Conservation (phyloP, 78 protist genomes). For the Isochrysis galbana region DNA sequence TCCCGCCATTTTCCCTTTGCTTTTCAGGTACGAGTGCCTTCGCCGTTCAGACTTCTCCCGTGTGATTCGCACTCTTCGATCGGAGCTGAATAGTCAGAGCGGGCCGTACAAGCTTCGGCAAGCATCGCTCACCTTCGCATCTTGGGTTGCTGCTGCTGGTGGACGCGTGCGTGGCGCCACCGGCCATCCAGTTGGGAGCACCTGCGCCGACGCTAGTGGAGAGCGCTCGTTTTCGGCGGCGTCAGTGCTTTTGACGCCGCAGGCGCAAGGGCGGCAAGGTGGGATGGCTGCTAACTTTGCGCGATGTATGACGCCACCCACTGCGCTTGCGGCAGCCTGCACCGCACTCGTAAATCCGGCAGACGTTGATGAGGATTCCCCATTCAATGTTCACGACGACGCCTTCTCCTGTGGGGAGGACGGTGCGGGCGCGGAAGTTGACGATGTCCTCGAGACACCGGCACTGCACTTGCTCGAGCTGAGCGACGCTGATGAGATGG, state of each 20-base stretch:
- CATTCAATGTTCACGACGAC: too few species aligned
- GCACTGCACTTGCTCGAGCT: slow-evolving; percentile 33
- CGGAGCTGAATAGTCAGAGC: neutral
- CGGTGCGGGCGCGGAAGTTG: neutral
- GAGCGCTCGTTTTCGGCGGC: too few species aligned
- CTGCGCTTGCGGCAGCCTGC: too few species aligned
- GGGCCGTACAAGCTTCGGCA: neutral
- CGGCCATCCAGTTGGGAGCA: neutral
- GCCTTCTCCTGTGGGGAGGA: too few species aligned
- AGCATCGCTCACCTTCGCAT: neutral
- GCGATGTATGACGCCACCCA: too few species aligned
- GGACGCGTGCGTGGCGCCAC: slow-evolving; percentile 30
- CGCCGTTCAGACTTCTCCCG: neutral
- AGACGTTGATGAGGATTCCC: too few species aligned
- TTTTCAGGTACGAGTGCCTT: slow-evolving; percentile 40
- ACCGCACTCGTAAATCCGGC: neutral
- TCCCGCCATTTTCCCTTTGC: too few species aligned
- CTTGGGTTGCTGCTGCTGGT: slow-evolving; percentile 33
- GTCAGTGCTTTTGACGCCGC: too few species aligned
- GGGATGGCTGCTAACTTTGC: too few species aligned
- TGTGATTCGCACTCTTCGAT: neutral
- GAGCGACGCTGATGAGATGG: slow-evolving; percentile 59
- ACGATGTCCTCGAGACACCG: neutral
- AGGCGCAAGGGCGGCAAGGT: too few species aligned
- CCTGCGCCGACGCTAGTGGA: too few species aligned